These are phyloP conservation scores for Tricholoma hemisulphureum DNA, from an alignment of 768 basidiomycete species.

Conservation along the genomic window DNA sequence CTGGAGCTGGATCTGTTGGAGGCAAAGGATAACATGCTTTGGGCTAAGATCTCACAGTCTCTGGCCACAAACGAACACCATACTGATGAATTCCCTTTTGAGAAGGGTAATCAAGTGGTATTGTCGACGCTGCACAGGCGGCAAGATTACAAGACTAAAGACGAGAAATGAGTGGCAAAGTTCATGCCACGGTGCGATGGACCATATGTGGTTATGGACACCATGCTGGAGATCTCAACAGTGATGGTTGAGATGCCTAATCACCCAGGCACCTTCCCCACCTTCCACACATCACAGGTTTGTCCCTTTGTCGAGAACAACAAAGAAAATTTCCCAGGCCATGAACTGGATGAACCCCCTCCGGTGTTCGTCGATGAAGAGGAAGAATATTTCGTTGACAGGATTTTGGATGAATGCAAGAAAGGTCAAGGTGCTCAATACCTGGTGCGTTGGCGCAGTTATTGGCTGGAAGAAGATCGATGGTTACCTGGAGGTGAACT, in stretches of 20 bases:
- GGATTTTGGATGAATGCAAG: not conserved
- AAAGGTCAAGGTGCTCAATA: not conserved
- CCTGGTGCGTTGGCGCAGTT: conserved; percentile 23
- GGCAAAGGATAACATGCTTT: not conserved
- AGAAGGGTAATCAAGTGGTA: conserved; percentile 24
- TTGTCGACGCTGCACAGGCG: conserved; percentile 25
- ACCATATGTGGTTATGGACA: not conserved
- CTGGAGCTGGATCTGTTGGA: not conserved
- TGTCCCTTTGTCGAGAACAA: not conserved
- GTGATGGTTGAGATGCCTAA: not conserved
- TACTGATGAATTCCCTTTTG: not conserved
- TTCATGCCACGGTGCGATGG: conserved; percentile 8
- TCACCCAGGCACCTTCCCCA: conserved; percentile 7
- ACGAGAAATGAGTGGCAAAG: conserved; percentile 18
- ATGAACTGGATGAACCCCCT: not conserved
- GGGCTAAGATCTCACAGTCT: not conserved
- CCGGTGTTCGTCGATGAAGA: not conserved
- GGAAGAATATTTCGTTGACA: not conserved
- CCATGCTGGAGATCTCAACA: not conserved
- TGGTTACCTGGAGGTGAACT: conserved; percentile 26
- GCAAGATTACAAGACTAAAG: conserved; percentile 19
- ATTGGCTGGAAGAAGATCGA: conserved; percentile 7
- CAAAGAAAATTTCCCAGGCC: not conserved
- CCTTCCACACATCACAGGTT: not conserved
- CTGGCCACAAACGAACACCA: not conserved